Conservation (phyloP, 2,329 filamentous ascomycete species). For the Daldinia eschscholtzii region DNA sequence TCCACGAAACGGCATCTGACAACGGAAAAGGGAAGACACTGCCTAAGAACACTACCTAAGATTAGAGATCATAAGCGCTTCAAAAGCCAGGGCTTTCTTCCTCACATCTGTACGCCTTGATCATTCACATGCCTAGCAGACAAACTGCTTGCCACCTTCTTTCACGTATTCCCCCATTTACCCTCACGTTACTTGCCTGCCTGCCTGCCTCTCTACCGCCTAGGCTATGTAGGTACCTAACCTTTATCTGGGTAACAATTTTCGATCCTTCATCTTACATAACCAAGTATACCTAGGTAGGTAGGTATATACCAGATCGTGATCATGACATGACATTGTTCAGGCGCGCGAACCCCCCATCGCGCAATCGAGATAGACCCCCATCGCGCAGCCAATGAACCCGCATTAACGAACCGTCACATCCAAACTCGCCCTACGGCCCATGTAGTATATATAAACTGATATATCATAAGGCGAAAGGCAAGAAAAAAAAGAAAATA, state of each 20-base stretch:
- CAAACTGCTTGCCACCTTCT: not conserved
- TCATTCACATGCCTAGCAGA: not conserved
- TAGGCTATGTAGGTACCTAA: too few relatives aligned
- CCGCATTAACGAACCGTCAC: slow-evolving; percentile 4
- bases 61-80: not conserved
- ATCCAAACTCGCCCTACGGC: slow-evolving; percentile 2
- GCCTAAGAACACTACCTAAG: too few relatives aligned
- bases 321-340: not conserved
- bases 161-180: not conserved
- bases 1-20: not conserved
- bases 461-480: not conserved
- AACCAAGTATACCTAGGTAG: not conserved
- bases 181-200: not conserved
- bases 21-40: not conserved
- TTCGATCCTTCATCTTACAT: not conserved
- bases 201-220: not conserved
- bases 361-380: not conserved
- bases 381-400: not conserved
- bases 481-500: not conserved
- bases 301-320: slow-evolving; percentile 1
- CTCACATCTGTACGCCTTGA: too few relatives aligned
- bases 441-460: not conserved
- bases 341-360: not conserved
- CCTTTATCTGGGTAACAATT: not conserved
- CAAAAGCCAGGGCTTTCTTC: not conserved